A percentile compares a stretch with the other conserved stretches of the same genome.
Evolutionary conservation across 2,329 filamentous ascomycete species (phyloP).

Genomic region (Trichoderma sp.): DNA sequence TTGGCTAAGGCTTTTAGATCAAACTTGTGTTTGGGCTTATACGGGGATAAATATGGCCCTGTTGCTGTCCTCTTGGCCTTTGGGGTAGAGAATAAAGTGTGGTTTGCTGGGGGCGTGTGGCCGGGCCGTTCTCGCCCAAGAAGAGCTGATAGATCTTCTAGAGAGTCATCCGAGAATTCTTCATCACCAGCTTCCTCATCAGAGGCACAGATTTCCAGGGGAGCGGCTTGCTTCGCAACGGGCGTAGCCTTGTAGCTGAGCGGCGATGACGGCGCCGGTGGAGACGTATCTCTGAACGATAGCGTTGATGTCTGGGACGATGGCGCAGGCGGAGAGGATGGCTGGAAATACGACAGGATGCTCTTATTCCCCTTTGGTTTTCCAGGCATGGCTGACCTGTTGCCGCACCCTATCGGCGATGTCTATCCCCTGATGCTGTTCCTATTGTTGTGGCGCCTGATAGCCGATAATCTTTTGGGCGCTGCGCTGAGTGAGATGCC

Average conservation of each 20-base stretch:
- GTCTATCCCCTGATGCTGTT: not conserved
- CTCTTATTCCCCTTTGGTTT: constrained; percentile 37
- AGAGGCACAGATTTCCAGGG: constrained; percentile 64
- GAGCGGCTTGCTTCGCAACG: constrained; percentile 2
- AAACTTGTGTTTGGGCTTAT: constrained; percentile 63
- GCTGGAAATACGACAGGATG: constrained; percentile 48
- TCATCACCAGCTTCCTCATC: constrained; percentile 71
- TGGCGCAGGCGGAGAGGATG: constrained; percentile 28
- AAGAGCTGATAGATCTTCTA: constrained; percentile 53
- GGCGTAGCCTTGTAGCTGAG: constrained; percentile 37
- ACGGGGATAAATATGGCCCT: constrained; percentile 50
- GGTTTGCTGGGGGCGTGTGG: constrained; percentile 30
- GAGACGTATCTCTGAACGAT: constrained; percentile 33
- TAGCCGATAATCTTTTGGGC: not conserved
- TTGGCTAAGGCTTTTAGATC: constrained; percentile 65
- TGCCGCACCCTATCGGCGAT: not conserved
- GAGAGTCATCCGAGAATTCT: constrained; percentile 58
- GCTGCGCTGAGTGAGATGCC: constrained; percentile 7
- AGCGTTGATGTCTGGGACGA: constrained; percentile 26
- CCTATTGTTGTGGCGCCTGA: not conserved
- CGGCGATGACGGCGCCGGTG: constrained; percentile 35
- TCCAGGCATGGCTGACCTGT: constrained; percentile 10
- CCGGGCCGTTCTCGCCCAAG: constrained; percentile 37
- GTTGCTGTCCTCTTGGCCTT: constrained; percentile 52
- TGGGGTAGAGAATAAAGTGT: constrained; percentile 47